Conservation (phyloP, 495 filamentous ascomycete species). For the Rhypophila decipiens region DNA sequence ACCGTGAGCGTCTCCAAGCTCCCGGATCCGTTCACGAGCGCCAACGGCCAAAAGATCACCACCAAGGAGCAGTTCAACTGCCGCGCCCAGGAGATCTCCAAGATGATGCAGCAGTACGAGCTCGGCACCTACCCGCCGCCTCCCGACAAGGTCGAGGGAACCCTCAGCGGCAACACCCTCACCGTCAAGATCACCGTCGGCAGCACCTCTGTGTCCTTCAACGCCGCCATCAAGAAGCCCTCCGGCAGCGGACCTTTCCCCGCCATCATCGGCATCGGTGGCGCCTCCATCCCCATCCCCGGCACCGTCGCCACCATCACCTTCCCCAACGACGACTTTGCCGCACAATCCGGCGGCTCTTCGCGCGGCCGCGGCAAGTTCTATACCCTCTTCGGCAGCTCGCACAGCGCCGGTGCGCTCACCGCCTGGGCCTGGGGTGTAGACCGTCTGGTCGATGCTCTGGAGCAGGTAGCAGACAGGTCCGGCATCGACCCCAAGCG, state of each 20-base stretch:
- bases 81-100: slow-evolving; percentile 44
- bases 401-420: slow-evolving; percentile 43
- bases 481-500: slow-evolving; percentile 44
- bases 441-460: slow-evolving; percentile 45
- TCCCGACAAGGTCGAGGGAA: slow-evolving; percentile 38
- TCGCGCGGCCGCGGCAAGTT: slow-evolving; percentile 43
- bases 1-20: slow-evolving; percentile 35
- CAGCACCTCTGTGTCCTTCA: slow-evolving; percentile 44
- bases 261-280: slow-evolving; percentile 47
- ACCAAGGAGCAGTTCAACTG: slow-evolving; percentile 45
- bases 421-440: slow-evolving; percentile 53
- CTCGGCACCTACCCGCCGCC: slow-evolving; percentile 42
- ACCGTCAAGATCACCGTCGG: slow-evolving; percentile 39
- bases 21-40: slow-evolving; percentile 47
- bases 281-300: slow-evolving; percentile 40
- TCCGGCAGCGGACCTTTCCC: slow-evolving; percentile 36
- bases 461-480: slow-evolving; percentile 38
- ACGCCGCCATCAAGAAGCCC: slow-evolving; percentile 36
- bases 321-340: slow-evolving; percentile 46
- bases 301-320: slow-evolving; percentile 40
- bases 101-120: slow-evolving; percentile 47
- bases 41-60: slow-evolving; percentile 36
- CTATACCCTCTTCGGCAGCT: slow-evolving; percentile 45
- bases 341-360: slow-evolving; percentile 27
- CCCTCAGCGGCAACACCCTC: slow-evolving; percentile 32